Conservation (phyloP, 2,329 filamentous ascomycete species). For the Bisporella sp. region DNA sequence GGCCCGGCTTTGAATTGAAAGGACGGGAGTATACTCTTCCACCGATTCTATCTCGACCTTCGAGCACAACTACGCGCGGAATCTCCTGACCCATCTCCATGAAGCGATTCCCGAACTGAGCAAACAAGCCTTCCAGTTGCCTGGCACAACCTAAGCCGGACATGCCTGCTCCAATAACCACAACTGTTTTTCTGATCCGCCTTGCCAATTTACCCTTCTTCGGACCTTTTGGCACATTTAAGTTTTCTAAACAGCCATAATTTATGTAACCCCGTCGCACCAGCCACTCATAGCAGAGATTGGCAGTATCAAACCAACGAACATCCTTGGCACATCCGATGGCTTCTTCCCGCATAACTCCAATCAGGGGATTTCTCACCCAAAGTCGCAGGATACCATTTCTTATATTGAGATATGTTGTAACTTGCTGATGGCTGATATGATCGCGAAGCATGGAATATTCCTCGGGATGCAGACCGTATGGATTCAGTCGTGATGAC, state of each 20-base stretch:
- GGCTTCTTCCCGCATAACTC: slow-evolving; percentile 77
- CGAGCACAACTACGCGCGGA: slow-evolving; percentile 73
- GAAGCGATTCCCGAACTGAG: slow-evolving; percentile 68
- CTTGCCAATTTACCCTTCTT: slow-evolving; percentile 31
- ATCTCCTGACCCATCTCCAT: slow-evolving; percentile 56
- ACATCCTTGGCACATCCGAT: slow-evolving; percentile 82
- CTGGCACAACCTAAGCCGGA: slow-evolving; percentile 87
- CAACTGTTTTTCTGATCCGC: slow-evolving; percentile 62
- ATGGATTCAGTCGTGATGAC: slow-evolving; percentile 82
- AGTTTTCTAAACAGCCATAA: slow-evolving; percentile 79
- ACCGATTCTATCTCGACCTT: slow-evolving; percentile 81
- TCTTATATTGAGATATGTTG: slow-evolving; percentile 90
- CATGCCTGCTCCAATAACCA: slow-evolving; percentile 90
- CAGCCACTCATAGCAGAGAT: slow-evolving; percentile 88
- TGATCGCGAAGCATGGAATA: slow-evolving; percentile 73
- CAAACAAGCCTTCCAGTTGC: slow-evolving; percentile 80
- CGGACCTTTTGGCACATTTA: slow-evolving; percentile 28
- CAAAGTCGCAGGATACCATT: slow-evolving; percentile 90
- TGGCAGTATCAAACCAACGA: slow-evolving; percentile 84
- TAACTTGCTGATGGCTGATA: slow-evolving; percentile 83
- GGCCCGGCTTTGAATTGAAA: slow-evolving; percentile 53
- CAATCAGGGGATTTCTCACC: slow-evolving; percentile 77
- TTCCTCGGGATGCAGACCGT: slow-evolving; percentile 78
- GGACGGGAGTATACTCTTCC: slow-evolving; percentile 85
- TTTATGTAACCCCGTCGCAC: slow-evolving; percentile 91